Evolutionary conservation across 2,329 filamentous ascomycete species (phyloP).

Genomic region (Fusarium annulatum): DNA sequence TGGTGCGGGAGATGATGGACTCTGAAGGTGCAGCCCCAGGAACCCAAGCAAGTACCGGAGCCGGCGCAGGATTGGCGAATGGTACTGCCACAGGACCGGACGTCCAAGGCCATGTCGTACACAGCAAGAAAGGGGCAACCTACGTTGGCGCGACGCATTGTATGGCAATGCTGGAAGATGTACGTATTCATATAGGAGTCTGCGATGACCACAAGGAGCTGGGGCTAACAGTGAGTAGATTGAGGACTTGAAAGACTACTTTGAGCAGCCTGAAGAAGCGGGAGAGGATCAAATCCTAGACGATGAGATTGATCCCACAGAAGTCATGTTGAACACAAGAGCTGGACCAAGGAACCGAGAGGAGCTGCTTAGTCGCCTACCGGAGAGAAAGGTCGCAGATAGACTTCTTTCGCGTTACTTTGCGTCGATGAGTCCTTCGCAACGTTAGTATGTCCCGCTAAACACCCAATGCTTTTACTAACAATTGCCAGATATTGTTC

Average conservation of each 20-base stretch:
- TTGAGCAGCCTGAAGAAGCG: slow-evolving; percentile 59
- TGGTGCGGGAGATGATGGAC: slow-evolving; percentile 68
- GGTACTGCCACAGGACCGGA: slow-evolving; percentile 36
- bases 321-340: slow-evolving; percentile 57
- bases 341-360: slow-evolving; percentile 54
- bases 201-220: neutral
- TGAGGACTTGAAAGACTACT: slow-evolving; percentile 68
- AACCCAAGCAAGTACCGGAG: neutral
- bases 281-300: slow-evolving; percentile 49
- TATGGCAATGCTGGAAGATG: slow-evolving; percentile 70
- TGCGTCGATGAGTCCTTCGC: slow-evolving; percentile 62
- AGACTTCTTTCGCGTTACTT: slow-evolving; percentile 65
- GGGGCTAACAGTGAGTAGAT: slow-evolving; percentile 55
- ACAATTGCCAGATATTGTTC: slow-evolving; percentile 58
- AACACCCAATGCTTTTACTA: neutral
- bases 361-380: slow-evolving; percentile 61
- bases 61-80: slow-evolving; percentile 3
- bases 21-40: slow-evolving; percentile 42
- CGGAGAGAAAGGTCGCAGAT: slow-evolving; percentile 59
- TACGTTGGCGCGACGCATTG: slow-evolving; percentile 71
- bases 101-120: slow-evolving; percentile 56
- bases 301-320: slow-evolving; percentile 53
- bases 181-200: slow-evolving; percentile 48
- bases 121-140: slow-evolving; percentile 56
- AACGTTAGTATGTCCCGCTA: slow-evolving; percentile 52